A percentile compares a stretch with the other conserved stretches of the same genome.
These are phyloP conservation scores for Suillus subalutaceus DNA, from an alignment of 768 basidiomycete genomes.

Conservation along the genomic window DNA sequence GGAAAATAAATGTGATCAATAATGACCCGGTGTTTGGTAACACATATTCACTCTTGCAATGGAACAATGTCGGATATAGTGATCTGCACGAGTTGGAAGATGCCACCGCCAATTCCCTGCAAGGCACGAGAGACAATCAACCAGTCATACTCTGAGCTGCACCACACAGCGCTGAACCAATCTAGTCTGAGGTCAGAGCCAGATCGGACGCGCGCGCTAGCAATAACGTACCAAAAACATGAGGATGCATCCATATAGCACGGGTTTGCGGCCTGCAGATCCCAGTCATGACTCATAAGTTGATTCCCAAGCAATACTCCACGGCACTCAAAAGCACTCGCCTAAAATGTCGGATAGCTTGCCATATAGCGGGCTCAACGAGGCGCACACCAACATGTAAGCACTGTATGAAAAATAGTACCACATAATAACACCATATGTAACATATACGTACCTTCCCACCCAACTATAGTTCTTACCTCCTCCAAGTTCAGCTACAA, in stretches of 20 bases:
- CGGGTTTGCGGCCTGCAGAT: constrained; percentile 37
- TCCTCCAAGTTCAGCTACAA: constrained; percentile 46
- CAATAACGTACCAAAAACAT: constrained; percentile 37
- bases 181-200: constrained; percentile 18
- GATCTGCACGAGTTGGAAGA: constrained; percentile 39
- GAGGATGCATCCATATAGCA: constrained; percentile 39
- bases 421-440: background rate
- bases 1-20: background rate
- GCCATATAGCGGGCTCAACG: constrained; percentile 50
- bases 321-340: constrained; percentile 11
- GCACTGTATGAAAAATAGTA: constrained; percentile 33
- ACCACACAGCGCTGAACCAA: constrained; percentile 44
- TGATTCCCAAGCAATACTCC: background rate
- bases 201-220: background rate
- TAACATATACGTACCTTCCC: constrained; percentile 36
- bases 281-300: background rate
- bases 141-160: constrained; percentile 49
- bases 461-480: constrained; percentile 54
- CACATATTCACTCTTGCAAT: constrained; percentile 31
- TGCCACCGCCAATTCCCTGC: constrained; percentile 47
- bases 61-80: constrained; percentile 43
- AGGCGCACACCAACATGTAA: constrained; percentile 48
- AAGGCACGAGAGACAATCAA: constrained; percentile 42
- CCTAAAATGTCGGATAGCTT: constrained; percentile 48
- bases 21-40: background rate